A percentile compares a stretch with the other conserved stretches of the same genome.
These are phyloP conservation scores for Fusarium anthophilum DNA, from an alignment of 2,329 filamentous ascomycete genomes.

Conservation along the genomic window DNA sequence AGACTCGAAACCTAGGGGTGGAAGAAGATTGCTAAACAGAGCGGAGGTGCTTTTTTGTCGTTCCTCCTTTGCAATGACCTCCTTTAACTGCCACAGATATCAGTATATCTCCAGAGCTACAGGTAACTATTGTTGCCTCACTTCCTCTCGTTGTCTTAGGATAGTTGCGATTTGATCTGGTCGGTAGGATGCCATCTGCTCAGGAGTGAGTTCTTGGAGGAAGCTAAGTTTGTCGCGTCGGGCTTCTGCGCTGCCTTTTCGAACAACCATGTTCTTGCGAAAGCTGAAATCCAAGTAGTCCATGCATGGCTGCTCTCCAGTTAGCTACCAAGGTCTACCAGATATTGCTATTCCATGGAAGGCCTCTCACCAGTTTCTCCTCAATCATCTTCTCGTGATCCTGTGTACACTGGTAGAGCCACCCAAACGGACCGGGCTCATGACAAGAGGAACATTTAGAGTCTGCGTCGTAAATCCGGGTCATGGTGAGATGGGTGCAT, in stretches of 20 bases:
- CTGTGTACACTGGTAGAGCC: conserved; percentile 78
- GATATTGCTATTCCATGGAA: conserved; percentile 4
- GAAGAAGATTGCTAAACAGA: conserved; percentile 30
- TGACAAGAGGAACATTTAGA: conserved; percentile 68
- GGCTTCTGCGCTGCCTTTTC: conserved; percentile 52
- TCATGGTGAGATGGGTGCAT: conserved; percentile 77
- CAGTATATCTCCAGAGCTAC: background rate
- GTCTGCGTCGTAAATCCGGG: conserved; percentile 66
- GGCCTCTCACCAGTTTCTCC: conserved; percentile 38
- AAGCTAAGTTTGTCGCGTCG: conserved; percentile 56
- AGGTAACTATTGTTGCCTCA: conserved; percentile 39
- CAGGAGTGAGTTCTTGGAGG: conserved; percentile 54
- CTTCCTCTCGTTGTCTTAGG: conserved; percentile 61
- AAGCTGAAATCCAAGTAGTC: conserved; percentile 49
- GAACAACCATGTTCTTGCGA: conserved; percentile 46
- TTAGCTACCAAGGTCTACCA: background rate
- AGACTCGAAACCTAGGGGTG: conserved; percentile 25
- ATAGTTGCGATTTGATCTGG: conserved; percentile 58
- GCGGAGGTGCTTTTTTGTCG: conserved; percentile 37
- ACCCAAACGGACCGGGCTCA: conserved; percentile 67
- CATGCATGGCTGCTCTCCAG: conserved; percentile 43
- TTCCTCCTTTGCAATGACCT: conserved; percentile 45
- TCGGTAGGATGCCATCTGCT: conserved; percentile 56
- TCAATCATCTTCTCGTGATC: conserved; percentile 61
- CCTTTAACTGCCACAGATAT: conserved; percentile 21